Evolutionary conservation across 257 asterid species (phyloP).

Genomic region (Fraxinus quadrangulata): DNA sequence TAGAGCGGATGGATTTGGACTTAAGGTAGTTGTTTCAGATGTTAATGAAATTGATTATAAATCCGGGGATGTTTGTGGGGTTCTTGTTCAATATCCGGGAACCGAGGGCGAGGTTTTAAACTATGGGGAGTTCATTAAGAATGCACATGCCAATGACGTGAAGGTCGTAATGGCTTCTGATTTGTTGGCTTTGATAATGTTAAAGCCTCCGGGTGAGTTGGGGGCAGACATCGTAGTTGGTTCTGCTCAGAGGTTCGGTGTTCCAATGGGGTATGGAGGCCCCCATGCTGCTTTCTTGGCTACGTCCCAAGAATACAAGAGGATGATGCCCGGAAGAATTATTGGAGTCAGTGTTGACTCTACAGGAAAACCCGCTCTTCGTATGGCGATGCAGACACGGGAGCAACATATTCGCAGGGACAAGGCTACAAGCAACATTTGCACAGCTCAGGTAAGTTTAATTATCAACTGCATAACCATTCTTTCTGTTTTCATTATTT

Average conservation of each 20-base stretch:
- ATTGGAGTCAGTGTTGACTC: slow-evolving; percentile 96
- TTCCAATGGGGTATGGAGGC: slow-evolving; percentile 99
- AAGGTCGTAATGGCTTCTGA: slow-evolving; percentile 98
- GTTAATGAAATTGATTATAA: slow-evolving; percentile 68
- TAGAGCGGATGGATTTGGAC: slow-evolving; percentile 88
- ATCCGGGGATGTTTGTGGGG: slow-evolving; percentile 94
- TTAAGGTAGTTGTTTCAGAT: slow-evolving; percentile 75
- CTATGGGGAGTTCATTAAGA: slow-evolving; percentile 82
- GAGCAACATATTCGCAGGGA: slow-evolving; percentile 99
- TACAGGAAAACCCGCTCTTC: slow-evolving; percentile 84
- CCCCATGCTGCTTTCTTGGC: slow-evolving; percentile 99
- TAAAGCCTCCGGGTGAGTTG: slow-evolving; percentile 94
- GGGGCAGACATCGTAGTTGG: slow-evolving; percentile 97
- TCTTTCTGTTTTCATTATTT: not conserved
- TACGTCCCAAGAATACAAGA: slow-evolving; percentile 95
- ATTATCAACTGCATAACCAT: not conserved
- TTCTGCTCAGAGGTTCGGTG: slow-evolving; percentile 99
- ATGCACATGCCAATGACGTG: slow-evolving; percentile 85
- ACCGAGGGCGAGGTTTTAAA: slow-evolving; percentile 94
- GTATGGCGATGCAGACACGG: slow-evolving; percentile 99
- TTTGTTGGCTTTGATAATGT: slow-evolving; percentile 80
- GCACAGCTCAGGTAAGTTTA: slow-evolving; percentile 83
- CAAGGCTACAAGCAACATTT: slow-evolving; percentile 98
- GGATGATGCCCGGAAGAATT: slow-evolving; percentile 99
- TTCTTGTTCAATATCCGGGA: slow-evolving; percentile 92